Evolutionary conservation across 2,329 filamentous ascomycete genomes (phyloP).

Genomic region (Neopestalotiopsis clavispora): DNA sequence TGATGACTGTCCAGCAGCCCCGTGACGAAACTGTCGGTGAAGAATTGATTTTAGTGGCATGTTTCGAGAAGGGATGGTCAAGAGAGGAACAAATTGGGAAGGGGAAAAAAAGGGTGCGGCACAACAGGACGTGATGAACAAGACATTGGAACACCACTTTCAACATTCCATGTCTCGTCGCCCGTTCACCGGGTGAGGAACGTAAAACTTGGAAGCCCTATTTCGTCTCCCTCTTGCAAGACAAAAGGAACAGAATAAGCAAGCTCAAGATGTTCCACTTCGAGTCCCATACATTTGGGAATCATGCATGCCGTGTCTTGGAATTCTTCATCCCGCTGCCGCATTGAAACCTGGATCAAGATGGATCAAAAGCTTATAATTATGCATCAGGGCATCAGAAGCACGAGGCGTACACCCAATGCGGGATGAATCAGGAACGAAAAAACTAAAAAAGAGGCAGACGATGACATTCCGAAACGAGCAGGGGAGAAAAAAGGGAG

Average conservation of each 20-base stretch:
- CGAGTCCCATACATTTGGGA: too few relatives aligned
- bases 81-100: not conserved
- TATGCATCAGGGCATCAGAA: too few relatives aligned
- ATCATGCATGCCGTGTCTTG: too few relatives aligned
- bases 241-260: not conserved
- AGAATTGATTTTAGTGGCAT: not conserved
- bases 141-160: not conserved
- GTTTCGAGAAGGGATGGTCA: not conserved
- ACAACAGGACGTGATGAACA: not conserved
- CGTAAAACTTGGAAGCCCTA: not conserved
- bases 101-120: not conserved
- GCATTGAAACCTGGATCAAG: too few relatives aligned
- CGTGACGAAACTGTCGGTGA: conserved; percentile 71
- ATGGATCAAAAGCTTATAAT: too few relatives aligned
- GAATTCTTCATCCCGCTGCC: too few relatives aligned
- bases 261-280: not conserved
- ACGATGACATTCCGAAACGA: conserved; percentile 5
- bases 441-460: conserved; percentile 1
- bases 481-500: not conserved
- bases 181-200: not conserved
- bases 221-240: not conserved
- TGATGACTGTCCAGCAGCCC: conserved; percentile 78
- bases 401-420: not conserved
- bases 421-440: not conserved
- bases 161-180: not conserved